Percentiles rank a stretch among this genome's conserved stretches.
phyloP scores from a whole-genome alignment of 2,329 filamentous ascomycete genomes.

The Lachnellula hyalina region DNA sequence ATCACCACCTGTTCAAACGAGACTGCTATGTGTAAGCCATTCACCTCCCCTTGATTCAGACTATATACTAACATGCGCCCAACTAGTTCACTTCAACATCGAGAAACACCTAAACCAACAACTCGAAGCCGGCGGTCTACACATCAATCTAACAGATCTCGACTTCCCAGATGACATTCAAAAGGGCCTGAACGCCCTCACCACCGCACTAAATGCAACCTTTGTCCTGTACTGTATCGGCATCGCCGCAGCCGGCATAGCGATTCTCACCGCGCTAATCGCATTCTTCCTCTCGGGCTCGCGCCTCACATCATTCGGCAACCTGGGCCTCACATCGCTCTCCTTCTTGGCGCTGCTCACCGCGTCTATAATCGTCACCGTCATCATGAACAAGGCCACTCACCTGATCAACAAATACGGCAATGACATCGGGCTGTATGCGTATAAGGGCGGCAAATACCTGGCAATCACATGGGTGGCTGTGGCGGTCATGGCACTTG shows the following conservation, averaged over 20 bases:
- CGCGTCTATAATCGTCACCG: slow-evolving; percentile 69
- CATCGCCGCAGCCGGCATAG: slow-evolving; percentile 46
- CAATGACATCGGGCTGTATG: slow-evolving; percentile 28
- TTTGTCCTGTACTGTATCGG: slow-evolving; percentile 57
- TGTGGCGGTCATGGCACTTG: slow-evolving; percentile 39
- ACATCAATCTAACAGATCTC: slow-evolving; percentile 45
- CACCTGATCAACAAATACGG: slow-evolving; percentile 40
- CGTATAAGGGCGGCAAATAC: slow-evolving; percentile 47
- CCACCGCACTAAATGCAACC: slow-evolving; percentile 43
- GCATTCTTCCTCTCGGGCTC: slow-evolving; percentile 39
- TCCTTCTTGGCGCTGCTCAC: slow-evolving; percentile 57
- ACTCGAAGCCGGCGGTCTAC: slow-evolving; percentile 36
- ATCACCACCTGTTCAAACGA: slow-evolving; percentile 49
- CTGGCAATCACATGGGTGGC: slow-evolving; percentile 56
- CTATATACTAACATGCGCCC: neutral
- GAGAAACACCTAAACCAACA: slow-evolving; percentile 42
- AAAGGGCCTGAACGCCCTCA: slow-evolving; percentile 46
- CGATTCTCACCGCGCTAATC: slow-evolving; percentile 41
- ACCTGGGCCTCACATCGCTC: slow-evolving; percentile 41
- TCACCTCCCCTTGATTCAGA: neutral
- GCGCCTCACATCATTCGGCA: slow-evolving; percentile 42
- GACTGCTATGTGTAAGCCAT: slow-evolving; percentile 42
- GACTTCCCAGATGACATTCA: slow-evolving; percentile 53
- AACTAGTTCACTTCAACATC: slow-evolving; percentile 47
- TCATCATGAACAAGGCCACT: slow-evolving; percentile 49